Evolutionary conservation across 1,139 yeast genomes (phyloP), one percentile per base, ranked within the genome.

Genomic region (Debaryomyces fabryi): DNA sequence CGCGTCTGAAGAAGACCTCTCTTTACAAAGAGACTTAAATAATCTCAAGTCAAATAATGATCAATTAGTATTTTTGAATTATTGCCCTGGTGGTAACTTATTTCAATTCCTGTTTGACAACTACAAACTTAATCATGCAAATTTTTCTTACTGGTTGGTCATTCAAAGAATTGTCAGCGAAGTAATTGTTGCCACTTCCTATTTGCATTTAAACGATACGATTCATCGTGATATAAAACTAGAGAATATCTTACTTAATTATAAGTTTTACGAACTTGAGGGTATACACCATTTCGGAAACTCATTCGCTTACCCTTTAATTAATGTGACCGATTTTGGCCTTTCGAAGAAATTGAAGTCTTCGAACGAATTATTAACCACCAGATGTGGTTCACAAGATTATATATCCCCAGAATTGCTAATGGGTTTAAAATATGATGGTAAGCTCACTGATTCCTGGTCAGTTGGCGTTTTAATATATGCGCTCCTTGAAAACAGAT

Each of bases 331-430:
- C 0, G 99, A 93, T 70, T 85, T 93, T 67, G 99, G 99, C 0
- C 76, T 93, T 24, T 86, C 96, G 12, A 85, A 90, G 57, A 72
- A 75, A 47, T 76, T 92, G 18, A 81, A 79, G 42, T 78, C 80
- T 1, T 73, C 70, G 0, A 74, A 79, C 52, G 89, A 91, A 36
- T 58, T 86, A 49, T 74, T 95, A 25, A 76, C 86, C 2, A 92
- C 98, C 0, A 71, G 98, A 50, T 93, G 99, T 67, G 99, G 99
- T 0, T 88, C 96, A 1, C 97, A 90, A 55, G 98, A 93, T 64
- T 93, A 93, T 58, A 96, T 93, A 2, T 85, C 97, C 0, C 99
- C 98, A 0, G 99, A 93, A 64, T 71, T 93, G 32, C 71, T 93
- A 37, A 83, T 93, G 84, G 98, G 98, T 0, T 76, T 89, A 50